Percentiles rank a stretch among this genome's conserved stretches.
These are phyloP conservation scores for Daedalea quercina DNA, from an alignment of 768 basidiomycete species.

Conservation along the genomic window DNA sequence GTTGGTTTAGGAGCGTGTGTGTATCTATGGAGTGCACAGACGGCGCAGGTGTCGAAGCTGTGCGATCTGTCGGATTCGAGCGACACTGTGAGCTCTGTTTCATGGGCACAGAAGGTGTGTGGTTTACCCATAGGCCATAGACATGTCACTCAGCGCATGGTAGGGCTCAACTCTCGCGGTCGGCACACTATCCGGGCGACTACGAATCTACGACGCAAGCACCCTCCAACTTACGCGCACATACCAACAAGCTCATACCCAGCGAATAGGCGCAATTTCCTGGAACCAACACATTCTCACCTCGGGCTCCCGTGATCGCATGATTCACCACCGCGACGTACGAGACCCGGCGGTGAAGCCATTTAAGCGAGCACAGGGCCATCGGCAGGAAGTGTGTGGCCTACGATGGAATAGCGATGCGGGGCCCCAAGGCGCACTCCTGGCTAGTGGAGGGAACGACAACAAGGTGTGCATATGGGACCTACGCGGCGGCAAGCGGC, in stretches of 20 bases:
- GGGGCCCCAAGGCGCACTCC: slow-evolving; percentile 39
- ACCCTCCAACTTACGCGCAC: slow-evolving; percentile 71
- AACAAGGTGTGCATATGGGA: slow-evolving; percentile 99
- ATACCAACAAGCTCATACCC: slow-evolving; percentile 78
- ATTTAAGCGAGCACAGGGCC: slow-evolving; percentile 65
- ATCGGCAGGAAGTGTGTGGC: slow-evolving; percentile 94
- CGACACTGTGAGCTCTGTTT: slow-evolving; percentile 81
- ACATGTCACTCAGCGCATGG: neutral
- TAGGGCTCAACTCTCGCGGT: slow-evolving; percentile 86
- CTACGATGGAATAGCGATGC: slow-evolving; percentile 78
- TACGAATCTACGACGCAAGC: slow-evolving; percentile 92
- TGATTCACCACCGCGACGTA: slow-evolving; percentile 89
- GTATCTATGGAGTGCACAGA: slow-evolving; percentile 96
- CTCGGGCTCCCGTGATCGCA: slow-evolving; percentile 87
- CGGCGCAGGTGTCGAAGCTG: slow-evolving; percentile 85
- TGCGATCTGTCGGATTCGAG: slow-evolving; percentile 64
- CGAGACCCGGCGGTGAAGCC: slow-evolving; percentile 61
- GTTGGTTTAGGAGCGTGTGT: slow-evolving; percentile 91
- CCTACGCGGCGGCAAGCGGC: slow-evolving; percentile 56
- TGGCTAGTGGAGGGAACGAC: slow-evolving; percentile 96
- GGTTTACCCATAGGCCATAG: neutral
- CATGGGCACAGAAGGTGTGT: slow-evolving; percentile 80
- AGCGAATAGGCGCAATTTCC: slow-evolving; percentile 88
- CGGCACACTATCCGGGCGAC: slow-evolving; percentile 81
- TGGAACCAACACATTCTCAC: slow-evolving; percentile 89